phyloP scores from a whole-genome alignment of 257 asterid species.

The Primulina tabacum region DNA sequence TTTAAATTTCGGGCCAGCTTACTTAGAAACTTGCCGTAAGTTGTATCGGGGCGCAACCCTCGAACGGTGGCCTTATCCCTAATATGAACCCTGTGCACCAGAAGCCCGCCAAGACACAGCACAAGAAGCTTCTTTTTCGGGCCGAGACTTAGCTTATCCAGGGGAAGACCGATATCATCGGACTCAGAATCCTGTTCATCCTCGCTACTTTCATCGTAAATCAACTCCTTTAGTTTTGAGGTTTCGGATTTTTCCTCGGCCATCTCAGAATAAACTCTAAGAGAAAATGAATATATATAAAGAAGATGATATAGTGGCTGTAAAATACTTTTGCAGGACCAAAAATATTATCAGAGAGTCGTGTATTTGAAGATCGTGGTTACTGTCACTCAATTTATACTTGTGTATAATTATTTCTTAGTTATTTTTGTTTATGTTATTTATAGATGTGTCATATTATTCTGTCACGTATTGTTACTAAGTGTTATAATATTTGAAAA shows the following conservation, averaged over 20 bases:
- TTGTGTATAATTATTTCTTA: too few species aligned
- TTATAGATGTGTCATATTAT: too few species aligned
- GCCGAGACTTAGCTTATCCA: constrained; percentile 48
- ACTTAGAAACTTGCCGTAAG: constrained; percentile 40
- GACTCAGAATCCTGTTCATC: constrained; percentile 17
- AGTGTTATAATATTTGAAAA: too few species aligned
- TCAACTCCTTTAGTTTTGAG: constrained; percentile 27
- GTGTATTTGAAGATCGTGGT: too few species aligned
- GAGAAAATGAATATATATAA: too few species aligned
- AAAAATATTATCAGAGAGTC: too few species aligned
- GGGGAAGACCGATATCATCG: constrained; percentile 36
- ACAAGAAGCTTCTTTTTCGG: constrained; percentile 57
- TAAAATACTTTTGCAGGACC: too few species aligned
- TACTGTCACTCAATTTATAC: too few species aligned
- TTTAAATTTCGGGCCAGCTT: neutral
- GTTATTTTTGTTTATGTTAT: too few species aligned
- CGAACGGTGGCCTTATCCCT: constrained; percentile 24
- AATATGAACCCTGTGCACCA: constrained; percentile 40
- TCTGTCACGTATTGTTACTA: too few species aligned
- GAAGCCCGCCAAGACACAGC: constrained; percentile 51
- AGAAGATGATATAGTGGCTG: too few species aligned
- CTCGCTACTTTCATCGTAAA: constrained; percentile 29
- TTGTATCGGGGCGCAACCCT: constrained; percentile 36
- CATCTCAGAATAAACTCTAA: constrained; percentile 19
- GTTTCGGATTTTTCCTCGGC: constrained; percentile 21